A percentile compares a stretch with the other conserved stretches of the same genome.
Evolutionary conservation across 1,139 yeast genomes (phyloP).

Genomic region (Candida pseudoviswanathii): DNA sequence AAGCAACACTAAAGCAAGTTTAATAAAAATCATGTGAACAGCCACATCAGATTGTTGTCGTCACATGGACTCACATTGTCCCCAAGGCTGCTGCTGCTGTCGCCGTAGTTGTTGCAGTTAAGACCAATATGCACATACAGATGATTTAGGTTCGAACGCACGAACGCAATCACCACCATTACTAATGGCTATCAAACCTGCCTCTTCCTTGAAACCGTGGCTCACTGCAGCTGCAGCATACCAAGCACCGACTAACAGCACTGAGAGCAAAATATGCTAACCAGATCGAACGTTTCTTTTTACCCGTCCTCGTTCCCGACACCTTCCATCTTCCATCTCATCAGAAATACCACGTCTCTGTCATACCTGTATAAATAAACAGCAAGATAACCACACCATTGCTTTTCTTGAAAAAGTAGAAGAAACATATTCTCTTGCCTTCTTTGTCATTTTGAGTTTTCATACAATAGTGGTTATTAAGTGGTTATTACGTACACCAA

Average conservation of each 20-base stretch:
- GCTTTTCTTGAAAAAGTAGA: neutral
- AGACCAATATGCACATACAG: no score
- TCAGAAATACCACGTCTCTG: neutral
- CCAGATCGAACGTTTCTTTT: constrained; percentile 1
- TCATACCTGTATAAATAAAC: neutral
- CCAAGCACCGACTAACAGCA: neutral
- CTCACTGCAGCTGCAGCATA: neutral
- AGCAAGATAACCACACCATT: no score
- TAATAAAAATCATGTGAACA: neutral
- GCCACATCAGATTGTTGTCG: neutral
- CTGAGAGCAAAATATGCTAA: neutral
- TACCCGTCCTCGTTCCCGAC: neutral
- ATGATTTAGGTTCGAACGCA: no score
- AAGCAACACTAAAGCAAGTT: neutral
- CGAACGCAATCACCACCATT: no score
- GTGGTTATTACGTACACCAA: neutral
- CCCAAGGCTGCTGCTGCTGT: no score
- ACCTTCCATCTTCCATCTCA: neutral
- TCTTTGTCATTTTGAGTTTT: neutral
- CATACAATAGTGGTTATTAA: constrained; percentile 21
- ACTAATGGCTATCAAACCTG: no score
- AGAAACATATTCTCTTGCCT: neutral
- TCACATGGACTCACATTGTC: neutral
- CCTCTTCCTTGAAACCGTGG: neutral
- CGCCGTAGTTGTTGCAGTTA: no score